Evolutionary conservation across 2,329 filamentous ascomycete genomes (phyloP), one percentile per base, ranked within the genome.

Genomic region (Aspergillus brunneoviolaceus): DNA sequence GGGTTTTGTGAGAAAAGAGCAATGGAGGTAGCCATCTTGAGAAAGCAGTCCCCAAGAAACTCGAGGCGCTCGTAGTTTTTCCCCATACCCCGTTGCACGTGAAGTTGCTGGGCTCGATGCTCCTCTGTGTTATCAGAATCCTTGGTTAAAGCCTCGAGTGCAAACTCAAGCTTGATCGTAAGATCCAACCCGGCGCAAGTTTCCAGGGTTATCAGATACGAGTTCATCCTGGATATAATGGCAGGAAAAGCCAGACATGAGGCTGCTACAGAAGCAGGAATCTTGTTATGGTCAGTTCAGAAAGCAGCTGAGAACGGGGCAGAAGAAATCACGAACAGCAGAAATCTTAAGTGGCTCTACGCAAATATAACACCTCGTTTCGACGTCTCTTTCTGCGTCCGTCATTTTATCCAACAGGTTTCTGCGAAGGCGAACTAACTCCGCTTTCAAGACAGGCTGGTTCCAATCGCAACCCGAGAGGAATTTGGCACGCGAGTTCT

Each of bases 1-100:
- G 92, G 91, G 21, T 90, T 87, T 29, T 87, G 83, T 0, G 89
- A 89, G 71, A 90, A 98, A 0, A 96, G 81, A 0, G 92, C 88
- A 56, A 99, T 92, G 0, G 93, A 94, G 0, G 94, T 97, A 11
- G 91, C 91, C 88, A 97, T 94, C 76, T 99, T 99, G 60, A 99
- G 82, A 69, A 97, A 96, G 35, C 89, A 90, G 73, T 99, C 95
- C 0, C 95, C 95, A 2, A 98, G 82, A 61, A 97, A 96, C 70
- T 99, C 95, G 0, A 98, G 82, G 12, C 95, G 86, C 74, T 99
- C 95, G 69, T 99, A 99, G 67, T 98, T 98, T 45, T 88, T 89
- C 1, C 92, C 92, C 92, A 96, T 96, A 2, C 92, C 93, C 51
- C 84, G 81, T 67, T 92, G 90, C 51, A 93, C 87, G 66, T 92